Evolutionary conservation across 176 grass and related monocot genomes (phyloP).

Genomic region (Zizania latifolia): DNA sequence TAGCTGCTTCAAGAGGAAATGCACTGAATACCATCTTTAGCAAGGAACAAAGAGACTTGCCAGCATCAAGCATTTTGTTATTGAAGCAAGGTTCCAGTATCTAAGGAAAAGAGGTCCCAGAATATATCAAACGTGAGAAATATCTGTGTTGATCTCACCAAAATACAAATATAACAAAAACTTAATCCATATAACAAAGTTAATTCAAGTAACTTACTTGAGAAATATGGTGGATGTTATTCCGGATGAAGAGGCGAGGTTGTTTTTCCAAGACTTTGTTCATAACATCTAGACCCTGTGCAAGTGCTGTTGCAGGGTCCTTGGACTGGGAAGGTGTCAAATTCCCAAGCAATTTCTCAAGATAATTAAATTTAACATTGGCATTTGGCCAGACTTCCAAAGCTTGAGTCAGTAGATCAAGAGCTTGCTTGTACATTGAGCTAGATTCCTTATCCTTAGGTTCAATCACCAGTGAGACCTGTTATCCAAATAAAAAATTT

Average conservation of each 20-base stretch:
- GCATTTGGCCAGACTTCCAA: constrained; percentile 99
- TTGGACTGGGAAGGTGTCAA: constrained; percentile 80
- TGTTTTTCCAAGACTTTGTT: constrained; percentile 99
- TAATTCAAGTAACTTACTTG: constrained; percentile 49
- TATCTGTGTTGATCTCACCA: not conserved
- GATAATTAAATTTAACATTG: constrained; percentile 99
- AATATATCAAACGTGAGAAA: constrained; percentile 21
- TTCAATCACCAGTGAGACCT: constrained; percentile 96
- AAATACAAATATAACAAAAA: constrained; percentile 6
- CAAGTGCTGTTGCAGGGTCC: constrained; percentile 88
- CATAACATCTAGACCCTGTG: constrained; percentile 99
- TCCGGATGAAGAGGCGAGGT: constrained; percentile 88
- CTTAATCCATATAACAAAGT: constrained; percentile 12
- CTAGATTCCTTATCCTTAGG: constrained; percentile 93
- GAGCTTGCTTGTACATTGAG: constrained; percentile 94
- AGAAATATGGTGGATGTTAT: constrained; percentile 98
- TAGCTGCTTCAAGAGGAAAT: constrained; percentile 83
- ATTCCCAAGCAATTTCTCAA: constrained; percentile 93
- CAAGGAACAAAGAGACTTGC: constrained; percentile 91
- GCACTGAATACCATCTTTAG: constrained; percentile 93
- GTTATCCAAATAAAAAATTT: constrained; percentile 26
- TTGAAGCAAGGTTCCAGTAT: constrained; percentile 93
- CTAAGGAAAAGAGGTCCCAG: constrained; percentile 30
- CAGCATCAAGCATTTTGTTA: constrained; percentile 93
- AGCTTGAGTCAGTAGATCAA: constrained; percentile 89